Percentiles rank a stretch among this genome's conserved stretches.
These are phyloP conservation scores for Spirogloea muscicola DNA, from an alignment of 139 green algal species.

Conservation along the genomic window DNA sequence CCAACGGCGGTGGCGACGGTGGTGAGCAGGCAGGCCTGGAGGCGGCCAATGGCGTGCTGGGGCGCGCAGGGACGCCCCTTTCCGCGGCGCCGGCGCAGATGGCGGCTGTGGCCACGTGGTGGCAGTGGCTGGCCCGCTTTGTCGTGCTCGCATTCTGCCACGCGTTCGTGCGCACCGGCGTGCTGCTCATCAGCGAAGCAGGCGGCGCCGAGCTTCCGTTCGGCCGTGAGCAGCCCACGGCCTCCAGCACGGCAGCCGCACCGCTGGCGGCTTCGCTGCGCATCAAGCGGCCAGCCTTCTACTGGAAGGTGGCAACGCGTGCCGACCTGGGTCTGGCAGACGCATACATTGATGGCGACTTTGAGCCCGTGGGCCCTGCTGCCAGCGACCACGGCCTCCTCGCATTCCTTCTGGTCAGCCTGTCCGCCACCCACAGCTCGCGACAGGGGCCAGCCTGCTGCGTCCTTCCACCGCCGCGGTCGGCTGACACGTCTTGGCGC, in stretches of 20 bases:
- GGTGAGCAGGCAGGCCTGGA: constrained; percentile 53
- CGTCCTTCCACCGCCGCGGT: too few relatives aligned
- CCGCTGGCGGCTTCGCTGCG: not conserved
- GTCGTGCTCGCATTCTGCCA: constrained; percentile 9
- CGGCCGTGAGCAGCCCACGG: too few relatives aligned
- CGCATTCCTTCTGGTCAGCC: constrained; percentile 14
- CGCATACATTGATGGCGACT: constrained; percentile 83
- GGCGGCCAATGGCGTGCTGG: constrained; percentile 42
- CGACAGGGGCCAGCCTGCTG: not conserved
- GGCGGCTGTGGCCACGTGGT: not conserved
- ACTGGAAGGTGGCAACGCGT: constrained; percentile 18
- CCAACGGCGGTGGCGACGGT: too few relatives aligned
- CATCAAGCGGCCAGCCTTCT: not conserved
- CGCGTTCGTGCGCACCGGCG: not conserved
- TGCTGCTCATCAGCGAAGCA: too few relatives aligned
- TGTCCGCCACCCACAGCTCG: not conserved
- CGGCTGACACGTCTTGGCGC: too few relatives aligned
- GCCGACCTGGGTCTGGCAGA: constrained; percentile 52
- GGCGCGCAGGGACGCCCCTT: not conserved
- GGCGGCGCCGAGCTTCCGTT: not conserved
- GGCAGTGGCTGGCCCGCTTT: not conserved
- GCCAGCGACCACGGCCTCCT: not conserved
- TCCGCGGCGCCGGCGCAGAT: not conserved
- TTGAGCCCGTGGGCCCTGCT: constrained; percentile 2
- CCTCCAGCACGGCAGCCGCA: too few relatives aligned